phyloP scores from a whole-genome alignment of 805 yeast genomes.

The Candida orba region DNA sequence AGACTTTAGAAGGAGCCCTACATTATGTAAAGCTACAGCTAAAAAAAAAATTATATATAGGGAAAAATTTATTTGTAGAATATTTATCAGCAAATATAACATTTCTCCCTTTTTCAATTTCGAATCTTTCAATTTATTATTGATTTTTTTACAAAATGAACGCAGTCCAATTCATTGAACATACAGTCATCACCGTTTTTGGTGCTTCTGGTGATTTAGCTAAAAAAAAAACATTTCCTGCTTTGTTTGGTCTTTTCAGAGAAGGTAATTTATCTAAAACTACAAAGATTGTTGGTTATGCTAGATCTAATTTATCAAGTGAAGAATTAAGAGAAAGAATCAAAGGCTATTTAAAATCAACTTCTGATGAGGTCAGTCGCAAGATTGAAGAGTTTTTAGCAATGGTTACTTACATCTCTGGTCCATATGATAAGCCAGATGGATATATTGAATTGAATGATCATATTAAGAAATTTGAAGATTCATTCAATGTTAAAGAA shows the following conservation, averaged over 20 bases:
- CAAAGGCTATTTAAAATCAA: slow-evolving; percentile 49
- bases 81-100: too few relatives aligned
- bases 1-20: too few relatives aligned
- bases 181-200: slow-evolving; percentile 72
- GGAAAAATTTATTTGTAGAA: too few relatives aligned
- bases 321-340: slow-evolving; percentile 67
- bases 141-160: background rate
- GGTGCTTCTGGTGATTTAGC: slow-evolving; percentile 97
- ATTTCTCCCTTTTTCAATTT: background rate
- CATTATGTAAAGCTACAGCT: too few relatives aligned
- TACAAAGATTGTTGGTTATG: slow-evolving; percentile 82
- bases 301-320: slow-evolving; percentile 67
- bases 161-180: slow-evolving; percentile 43
- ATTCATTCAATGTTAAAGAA: slow-evolving; percentile 32
- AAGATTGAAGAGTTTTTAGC: slow-evolving; percentile 58
- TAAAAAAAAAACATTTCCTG: slow-evolving; percentile 91
- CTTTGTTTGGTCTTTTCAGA: slow-evolving; percentile 65
- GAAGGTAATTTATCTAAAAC: slow-evolving; percentile 70
- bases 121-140: background rate
- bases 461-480: slow-evolving; percentile 54
- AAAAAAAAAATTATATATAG: too few relatives aligned
- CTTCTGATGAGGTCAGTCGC: slow-evolving; percentile 34
- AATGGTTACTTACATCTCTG: slow-evolving; percentile 62
- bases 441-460: slow-evolving; percentile 58
- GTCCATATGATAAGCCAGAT: slow-evolving; percentile 72